phyloP scores from a whole-genome alignment of 495 filamentous ascomycete genomes.

The Xeromyces bisporus region DNA sequence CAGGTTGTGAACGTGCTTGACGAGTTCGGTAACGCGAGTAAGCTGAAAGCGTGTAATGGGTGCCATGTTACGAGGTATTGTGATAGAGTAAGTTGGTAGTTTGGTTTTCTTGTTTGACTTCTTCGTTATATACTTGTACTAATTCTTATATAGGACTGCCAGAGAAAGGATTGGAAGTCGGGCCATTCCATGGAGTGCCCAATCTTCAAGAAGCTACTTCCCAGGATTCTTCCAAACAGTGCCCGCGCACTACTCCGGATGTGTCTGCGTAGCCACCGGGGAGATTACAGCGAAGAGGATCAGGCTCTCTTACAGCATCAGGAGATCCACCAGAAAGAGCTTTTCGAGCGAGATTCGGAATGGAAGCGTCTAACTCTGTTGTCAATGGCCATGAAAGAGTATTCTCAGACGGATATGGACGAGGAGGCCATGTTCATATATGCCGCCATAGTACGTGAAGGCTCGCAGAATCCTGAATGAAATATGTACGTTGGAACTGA shows the following conservation, averaged over 20 bases:
- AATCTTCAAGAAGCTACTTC: conserved; percentile 29
- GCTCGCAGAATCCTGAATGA: no score
- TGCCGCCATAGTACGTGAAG: conserved; percentile 33
- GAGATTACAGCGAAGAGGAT: conserved; percentile 18
- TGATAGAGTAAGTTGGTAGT: conserved; percentile 46
- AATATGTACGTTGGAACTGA: no score
- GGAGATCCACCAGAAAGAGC: conserved; percentile 32
- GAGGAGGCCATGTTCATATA: conserved; percentile 24
- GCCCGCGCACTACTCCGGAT: conserved; percentile 38
- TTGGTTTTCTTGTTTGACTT: conserved; percentile 9
- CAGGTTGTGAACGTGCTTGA: conserved; percentile 9
- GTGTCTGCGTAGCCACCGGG: conserved; percentile 22
- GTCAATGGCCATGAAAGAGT: conserved; percentile 34
- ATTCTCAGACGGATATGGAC: conserved; percentile 26
- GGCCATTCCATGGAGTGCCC: conserved; percentile 45
- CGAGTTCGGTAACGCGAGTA: no score
- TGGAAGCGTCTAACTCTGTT: conserved; percentile 35
- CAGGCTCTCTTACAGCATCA: conserved; percentile 26
- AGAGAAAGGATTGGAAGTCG: conserved; percentile 41
- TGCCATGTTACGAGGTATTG: conserved; percentile 52
- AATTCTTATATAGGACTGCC: conserved; percentile 34
- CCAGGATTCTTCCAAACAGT: conserved; percentile 36
- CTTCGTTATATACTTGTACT: conserved; percentile 3
- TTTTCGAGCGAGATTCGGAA: conserved; percentile 14
- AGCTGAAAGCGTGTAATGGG: conserved; percentile 40